Base-by-base conservation (phyloP, 2,329 filamentous ascomycete species). In the Fusarium sp. region DNA sequence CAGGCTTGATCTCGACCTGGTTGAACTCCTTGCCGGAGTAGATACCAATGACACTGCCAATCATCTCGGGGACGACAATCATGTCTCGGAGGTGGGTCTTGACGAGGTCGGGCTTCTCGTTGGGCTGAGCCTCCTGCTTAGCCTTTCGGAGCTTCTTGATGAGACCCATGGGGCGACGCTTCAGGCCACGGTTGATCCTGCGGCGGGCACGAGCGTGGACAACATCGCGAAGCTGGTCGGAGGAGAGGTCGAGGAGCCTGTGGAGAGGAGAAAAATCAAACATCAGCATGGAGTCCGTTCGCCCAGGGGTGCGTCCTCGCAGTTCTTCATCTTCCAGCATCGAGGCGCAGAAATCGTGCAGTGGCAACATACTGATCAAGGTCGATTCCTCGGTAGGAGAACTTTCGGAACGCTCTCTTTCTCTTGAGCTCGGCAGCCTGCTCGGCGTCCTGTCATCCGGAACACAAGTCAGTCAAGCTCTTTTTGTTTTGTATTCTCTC, bases 1-100 rank as follows among this genome's bases (percentile, higher is more conserved):
- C 96, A 82, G 96, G 96, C 93, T 98, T 98, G 90, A 99, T 96
- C 88, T 99, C 96, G 82, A 99, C 95, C 91, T 98, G 96, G 93
- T 99, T 99, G 94, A 99, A 99, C 88, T 98, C 95, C 93, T 99
- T 99, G 85, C 96, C 96, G 80, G 94, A 97, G 94, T 99, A 99
- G 90, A 99, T 96, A 85, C 95, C 96, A 83, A 99, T 93, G 83
- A 99, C 96, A 87, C 90, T 94, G 83, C 96, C 96, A 85, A 99
- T 99, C 96, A 99, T 98, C 91, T 99, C 96, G 82, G 96, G 96
- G 81, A 99, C 96, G 84, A 99, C 92, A 86, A 99, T 98, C 96
- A 99, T 99, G 90, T 99, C 93, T 88, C 96, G 95, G 83, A 99
- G 93, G 87, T 99, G 96, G 75, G 96, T 99, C 93, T 98, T 98